Evolutionary conservation across 169 alveolate genomes (phyloP).

Genomic region (Miamiensis avidus): DNA sequence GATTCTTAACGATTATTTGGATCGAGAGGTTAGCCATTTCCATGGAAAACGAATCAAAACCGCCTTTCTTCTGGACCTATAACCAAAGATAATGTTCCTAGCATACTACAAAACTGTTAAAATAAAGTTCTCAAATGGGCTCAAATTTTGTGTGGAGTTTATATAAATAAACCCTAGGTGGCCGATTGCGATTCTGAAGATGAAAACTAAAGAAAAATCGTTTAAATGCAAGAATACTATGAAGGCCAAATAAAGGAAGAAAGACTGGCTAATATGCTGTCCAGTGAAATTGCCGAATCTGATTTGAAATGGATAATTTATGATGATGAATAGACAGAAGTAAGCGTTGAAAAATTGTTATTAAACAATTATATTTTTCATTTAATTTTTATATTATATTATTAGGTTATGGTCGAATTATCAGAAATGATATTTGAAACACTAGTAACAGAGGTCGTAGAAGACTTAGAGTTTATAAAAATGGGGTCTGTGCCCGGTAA

Average conservation of each 20-base stretch:
- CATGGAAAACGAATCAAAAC: conserved; percentile 59
- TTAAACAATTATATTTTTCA: too few relatives aligned
- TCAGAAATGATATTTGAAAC: neutral
- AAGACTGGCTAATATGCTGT: conserved; percentile 35
- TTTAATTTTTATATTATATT: too few relatives aligned
- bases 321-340: conserved; percentile 45
- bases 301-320: conserved; percentile 37
- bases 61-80: neutral
- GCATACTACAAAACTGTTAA: conserved; percentile 1
- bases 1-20: conserved; percentile 73
- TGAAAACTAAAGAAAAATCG: neutral
- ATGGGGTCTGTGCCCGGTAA: neutral
- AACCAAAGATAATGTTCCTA: neutral
- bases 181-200: neutral
- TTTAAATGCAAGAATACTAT: conserved; percentile 24
- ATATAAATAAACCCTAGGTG: conserved; percentile 15
- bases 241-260: conserved; percentile 35
- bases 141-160: conserved; percentile 27
- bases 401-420: neutral
- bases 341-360: neutral
- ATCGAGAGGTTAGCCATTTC: conserved; percentile 71
- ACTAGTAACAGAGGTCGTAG: too few relatives aligned
- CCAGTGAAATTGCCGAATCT: conserved; percentile 21
- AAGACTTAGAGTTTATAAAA: too few relatives aligned
- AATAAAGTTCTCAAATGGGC: conserved; percentile 43